Base-by-base conservation (phyloP, 1,139 yeast species). In the Hyphopichia buzzinii region DNA sequence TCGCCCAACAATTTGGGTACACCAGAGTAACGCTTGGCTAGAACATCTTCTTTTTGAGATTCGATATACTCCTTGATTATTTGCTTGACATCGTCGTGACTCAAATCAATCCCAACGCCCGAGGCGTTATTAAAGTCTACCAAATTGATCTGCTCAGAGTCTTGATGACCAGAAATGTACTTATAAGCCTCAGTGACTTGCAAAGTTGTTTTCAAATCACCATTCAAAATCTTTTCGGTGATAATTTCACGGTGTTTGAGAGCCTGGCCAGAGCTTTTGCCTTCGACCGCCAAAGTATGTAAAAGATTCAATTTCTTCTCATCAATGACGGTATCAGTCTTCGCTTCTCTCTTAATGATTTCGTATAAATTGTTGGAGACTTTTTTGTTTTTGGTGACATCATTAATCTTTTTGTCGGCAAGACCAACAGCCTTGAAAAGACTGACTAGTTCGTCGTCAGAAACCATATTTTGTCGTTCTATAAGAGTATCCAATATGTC, bases 171-270 rank as follows among this genome's bases (percentile, higher is more conserved):
- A 47, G 77, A 76, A 37, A 86, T 70, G 52, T 85, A 89, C 55
- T 84, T 79, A 49, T 72, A 76, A n/a, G 86, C 96, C 48, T 89
- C 96, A 35, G 79, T 74, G 28, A 89, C 77, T 65, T 90, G 96
- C 50, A 82, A 75, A 37, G 76, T 71, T 8, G 87, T 74, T 52
- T 76, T 77, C 48, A 90, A 60, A 33, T 81, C 75, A 13, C 79
- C 88, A 39, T 75, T 80, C 17, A 75, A 60, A 47, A 89, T 81
- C 15, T 80, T 88, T 36, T 67, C 64, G 17, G 83, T 73, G 27
- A 87, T 66, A 40, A 76, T 52, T 11, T 65, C 58, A 36, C 88
- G 67, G 38, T 76, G 62, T 3, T 64, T 54, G 24, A 24, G 17
- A 3, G 31, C 16, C 11, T 28, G 15, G 7, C 64, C 73, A 7